These are phyloP conservation scores for Pythium periplocum DNA, from an alignment of 352 stramenopile genomes.

Conservation along the genomic window DNA sequence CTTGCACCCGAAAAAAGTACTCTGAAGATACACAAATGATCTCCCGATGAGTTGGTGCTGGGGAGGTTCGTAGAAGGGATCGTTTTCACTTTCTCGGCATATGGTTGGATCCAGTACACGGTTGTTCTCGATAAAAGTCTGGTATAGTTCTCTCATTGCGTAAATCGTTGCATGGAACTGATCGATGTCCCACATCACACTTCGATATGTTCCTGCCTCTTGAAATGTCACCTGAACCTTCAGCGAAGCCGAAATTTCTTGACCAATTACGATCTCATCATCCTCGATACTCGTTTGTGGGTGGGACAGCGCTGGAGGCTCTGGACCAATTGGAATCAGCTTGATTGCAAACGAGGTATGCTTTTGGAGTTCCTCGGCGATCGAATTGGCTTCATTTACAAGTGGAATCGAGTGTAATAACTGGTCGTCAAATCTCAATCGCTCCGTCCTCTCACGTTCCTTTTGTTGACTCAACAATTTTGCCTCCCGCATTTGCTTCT, in stretches of 20 bases:
- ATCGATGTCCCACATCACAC: conserved; percentile 74
- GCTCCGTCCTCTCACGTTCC: conserved; percentile 65
- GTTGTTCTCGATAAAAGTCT: conserved; percentile 76
- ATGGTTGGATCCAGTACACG: conserved; percentile 26
- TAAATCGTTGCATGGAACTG: conserved; percentile 78
- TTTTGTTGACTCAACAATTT: conserved; percentile 62
- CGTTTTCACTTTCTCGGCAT: conserved; percentile 5
- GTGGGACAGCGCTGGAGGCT: conserved; percentile 19
- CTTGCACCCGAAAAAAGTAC: conserved; percentile 58
- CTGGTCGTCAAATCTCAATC: conserved; percentile 73
- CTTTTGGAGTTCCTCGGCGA: conserved; percentile 75
- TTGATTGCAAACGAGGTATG: conserved; percentile 61
- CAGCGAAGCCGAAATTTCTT: conserved; percentile 53
- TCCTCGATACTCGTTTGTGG: conserved; percentile 31
- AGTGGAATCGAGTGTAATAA: conserved; percentile 73
- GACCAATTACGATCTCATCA: conserved; percentile 42
- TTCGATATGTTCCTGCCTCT: conserved; percentile 66
- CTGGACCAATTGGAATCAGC: conserved; percentile 45
- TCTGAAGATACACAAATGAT: conserved; percentile 59
- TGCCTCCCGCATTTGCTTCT: conserved; percentile 80
- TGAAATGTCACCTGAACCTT: conserved; percentile 79
- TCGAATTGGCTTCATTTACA: conserved; percentile 84
- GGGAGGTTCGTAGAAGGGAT: conserved; percentile 79
- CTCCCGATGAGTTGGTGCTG: conserved; percentile 69
- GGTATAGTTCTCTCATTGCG: conserved; percentile 86